phyloP scores from a whole-genome alignment of 1,284 basidiomycete species.

The Volvariella volvacea region DNA sequence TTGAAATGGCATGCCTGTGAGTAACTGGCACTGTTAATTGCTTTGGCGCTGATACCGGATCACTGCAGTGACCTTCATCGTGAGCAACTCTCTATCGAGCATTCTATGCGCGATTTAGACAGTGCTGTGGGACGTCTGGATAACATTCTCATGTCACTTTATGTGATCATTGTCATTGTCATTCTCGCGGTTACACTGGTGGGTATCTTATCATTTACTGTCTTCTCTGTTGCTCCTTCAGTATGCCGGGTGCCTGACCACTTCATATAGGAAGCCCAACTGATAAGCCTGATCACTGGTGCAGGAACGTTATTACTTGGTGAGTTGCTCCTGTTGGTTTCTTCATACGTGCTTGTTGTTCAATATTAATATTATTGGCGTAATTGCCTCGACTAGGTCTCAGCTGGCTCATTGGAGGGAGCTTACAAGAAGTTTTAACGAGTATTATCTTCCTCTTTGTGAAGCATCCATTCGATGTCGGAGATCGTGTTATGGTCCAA shows the following conservation, averaged over 20 bases:
- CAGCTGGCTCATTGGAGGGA: constrained; percentile 84
- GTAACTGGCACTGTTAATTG: neutral
- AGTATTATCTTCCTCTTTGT: constrained; percentile 87
- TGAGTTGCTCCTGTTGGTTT: constrained; percentile 19
- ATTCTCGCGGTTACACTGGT: constrained; percentile 74
- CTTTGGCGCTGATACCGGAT: neutral
- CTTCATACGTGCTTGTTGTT: neutral
- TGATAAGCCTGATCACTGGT: constrained; percentile 72
- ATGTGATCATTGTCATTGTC: constrained; percentile 61
- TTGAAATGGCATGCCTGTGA: constrained; percentile 62
- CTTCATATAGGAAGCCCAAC: constrained; percentile 51
- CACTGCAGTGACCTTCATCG: constrained; percentile 66
- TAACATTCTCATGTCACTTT: constrained; percentile 66
- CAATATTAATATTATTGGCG: neutral
- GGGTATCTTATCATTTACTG: constrained; percentile 16
- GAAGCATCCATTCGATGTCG: constrained; percentile 85
- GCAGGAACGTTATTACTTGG: constrained; percentile 80
- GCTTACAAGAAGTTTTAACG: constrained; percentile 61
- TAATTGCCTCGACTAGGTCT: constrained; percentile 40
- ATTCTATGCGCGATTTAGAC: constrained; percentile 88
- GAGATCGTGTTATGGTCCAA: constrained; percentile 63
- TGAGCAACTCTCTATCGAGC: constrained; percentile 79
- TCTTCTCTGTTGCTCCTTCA: neutral
- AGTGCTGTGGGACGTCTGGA: constrained; percentile 80
- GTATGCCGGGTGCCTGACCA: constrained; percentile 2